These are phyloP conservation scores for Phytophthora tentaculata DNA, from an alignment of 352 stramenopile genomes.

Conservation along the genomic window DNA sequence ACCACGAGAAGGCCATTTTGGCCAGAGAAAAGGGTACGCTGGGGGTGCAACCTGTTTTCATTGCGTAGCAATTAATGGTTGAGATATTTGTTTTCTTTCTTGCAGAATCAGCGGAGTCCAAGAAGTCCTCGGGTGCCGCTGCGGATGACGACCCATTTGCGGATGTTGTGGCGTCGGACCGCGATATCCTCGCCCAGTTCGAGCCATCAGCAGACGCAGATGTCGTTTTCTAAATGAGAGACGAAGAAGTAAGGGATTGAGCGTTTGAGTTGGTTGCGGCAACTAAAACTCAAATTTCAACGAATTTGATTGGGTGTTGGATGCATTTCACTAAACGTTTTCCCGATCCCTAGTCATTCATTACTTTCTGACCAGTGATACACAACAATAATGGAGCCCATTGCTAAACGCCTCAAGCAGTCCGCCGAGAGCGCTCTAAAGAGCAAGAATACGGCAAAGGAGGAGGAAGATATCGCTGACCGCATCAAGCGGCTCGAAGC, in stretches of 20 bases:
- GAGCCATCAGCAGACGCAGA: conserved; percentile 76
- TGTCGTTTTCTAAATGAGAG: conserved; percentile 72
- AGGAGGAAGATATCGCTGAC: conserved; percentile 65
- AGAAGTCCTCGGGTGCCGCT: conserved; percentile 14
- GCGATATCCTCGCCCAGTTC: conserved; percentile 85
- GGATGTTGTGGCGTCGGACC: conserved; percentile 71
- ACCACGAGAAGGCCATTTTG: conserved; percentile 76
- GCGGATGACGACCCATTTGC: conserved; percentile 72
- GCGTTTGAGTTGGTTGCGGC: too few relatives aligned
- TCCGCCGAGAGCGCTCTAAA: conserved; percentile 70
- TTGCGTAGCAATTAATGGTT: too few relatives aligned
- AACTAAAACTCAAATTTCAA: conserved; percentile 40
- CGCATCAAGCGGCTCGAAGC: conserved; percentile 75
- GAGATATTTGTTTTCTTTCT: too few relatives aligned
- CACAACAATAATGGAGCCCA: conserved; percentile 66
- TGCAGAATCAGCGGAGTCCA: conserved; percentile 18
- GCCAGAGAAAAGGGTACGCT: conserved; percentile 62
- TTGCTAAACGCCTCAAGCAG: conserved; percentile 84
- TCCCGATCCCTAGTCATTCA: conserved; percentile 13
- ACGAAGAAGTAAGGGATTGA: too few relatives aligned
- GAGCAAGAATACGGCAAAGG: conserved; percentile 3
- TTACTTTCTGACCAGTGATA: conserved; percentile 33
- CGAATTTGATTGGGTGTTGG: conserved; percentile 25
- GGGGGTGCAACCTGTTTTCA: too few relatives aligned
- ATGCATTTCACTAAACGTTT: conserved; percentile 29